Evolutionary conservation across 2,329 filamentous ascomycete species (phyloP).

Genomic region (Zymoseptoria passerinii): DNA sequence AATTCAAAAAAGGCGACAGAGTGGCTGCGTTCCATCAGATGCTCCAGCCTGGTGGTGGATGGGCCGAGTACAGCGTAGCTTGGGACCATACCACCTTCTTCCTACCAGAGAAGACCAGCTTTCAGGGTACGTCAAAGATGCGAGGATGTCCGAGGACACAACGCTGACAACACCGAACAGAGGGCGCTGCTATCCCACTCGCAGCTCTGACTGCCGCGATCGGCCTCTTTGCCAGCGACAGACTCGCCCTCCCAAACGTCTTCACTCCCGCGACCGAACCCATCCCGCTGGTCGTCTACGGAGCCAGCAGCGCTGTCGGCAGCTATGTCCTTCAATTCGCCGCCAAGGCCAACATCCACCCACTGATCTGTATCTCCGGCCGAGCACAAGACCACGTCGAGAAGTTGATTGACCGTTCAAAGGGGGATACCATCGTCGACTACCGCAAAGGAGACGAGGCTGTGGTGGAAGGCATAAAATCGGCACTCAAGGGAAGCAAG

Average conservation of each 20-base stretch:
- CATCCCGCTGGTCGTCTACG: slow-evolving; percentile 40
- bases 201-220: slow-evolving; percentile 41
- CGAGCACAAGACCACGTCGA: slow-evolving; percentile 45
- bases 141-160: not conserved
- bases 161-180: slow-evolving; percentile 9
- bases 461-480: slow-evolving; percentile 25
- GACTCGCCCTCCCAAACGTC: slow-evolving; percentile 36
- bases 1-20: slow-evolving; percentile 52
- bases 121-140: slow-evolving; percentile 39
- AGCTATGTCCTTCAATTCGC: slow-evolving; percentile 52
- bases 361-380: slow-evolving; percentile 53
- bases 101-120: slow-evolving; percentile 42
- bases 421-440: slow-evolving; percentile 53
- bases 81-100: slow-evolving; percentile 51
- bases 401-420: slow-evolving; percentile 43
- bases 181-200: slow-evolving; percentile 40
- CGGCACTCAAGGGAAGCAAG: slow-evolving; percentile 23
- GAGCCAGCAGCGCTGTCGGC: slow-evolving; percentile 49
- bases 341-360: slow-evolving; percentile 46
- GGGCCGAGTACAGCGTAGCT: slow-evolving; percentile 54
- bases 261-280: slow-evolving; percentile 28
- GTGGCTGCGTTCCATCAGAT: slow-evolving; percentile 51
- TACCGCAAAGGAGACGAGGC: slow-evolving; percentile 41
- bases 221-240: slow-evolving; percentile 32
- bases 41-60: slow-evolving; percentile 43